These are phyloP conservation scores for Acacia acuminata DNA, from an alignment of 306 rosid genomes.

Conservation along the genomic window DNA sequence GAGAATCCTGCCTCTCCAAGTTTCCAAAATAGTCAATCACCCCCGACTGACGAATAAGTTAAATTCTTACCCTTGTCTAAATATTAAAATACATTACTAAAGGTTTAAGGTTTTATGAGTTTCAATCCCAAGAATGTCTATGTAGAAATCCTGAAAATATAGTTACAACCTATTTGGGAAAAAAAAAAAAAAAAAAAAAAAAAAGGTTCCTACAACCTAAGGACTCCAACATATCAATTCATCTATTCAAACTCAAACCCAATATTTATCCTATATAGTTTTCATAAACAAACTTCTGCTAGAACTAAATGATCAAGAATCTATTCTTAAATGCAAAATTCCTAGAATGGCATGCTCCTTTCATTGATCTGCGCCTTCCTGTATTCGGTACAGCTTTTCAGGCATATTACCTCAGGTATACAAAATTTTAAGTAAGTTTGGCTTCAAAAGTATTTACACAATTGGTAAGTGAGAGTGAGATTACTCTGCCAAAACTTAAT, in stretches of 20 bases:
- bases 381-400: no score
- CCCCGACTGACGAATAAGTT: background rate
- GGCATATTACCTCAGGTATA: no score
- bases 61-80: background rate
- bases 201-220: background rate
- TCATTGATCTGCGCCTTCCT: no score
- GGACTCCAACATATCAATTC: background rate
- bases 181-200: no score
- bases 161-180: background rate
- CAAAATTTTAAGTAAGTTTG: no score
- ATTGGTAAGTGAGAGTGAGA: no score
- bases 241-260: background rate
- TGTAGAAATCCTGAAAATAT: background rate
- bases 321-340: background rate
- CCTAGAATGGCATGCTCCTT: no score
- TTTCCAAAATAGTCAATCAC: background rate
- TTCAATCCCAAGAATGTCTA: background rate
- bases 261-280: no score
- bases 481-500: no score
- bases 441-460: no score
- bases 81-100: background rate
- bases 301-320: slow-evolving; percentile 2
- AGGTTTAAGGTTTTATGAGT: background rate
- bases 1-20: background rate
- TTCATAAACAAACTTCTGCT: background rate